Conservation (phyloP, 2,329 filamentous ascomycete species). For the Venturiaceae sp. region DNA sequence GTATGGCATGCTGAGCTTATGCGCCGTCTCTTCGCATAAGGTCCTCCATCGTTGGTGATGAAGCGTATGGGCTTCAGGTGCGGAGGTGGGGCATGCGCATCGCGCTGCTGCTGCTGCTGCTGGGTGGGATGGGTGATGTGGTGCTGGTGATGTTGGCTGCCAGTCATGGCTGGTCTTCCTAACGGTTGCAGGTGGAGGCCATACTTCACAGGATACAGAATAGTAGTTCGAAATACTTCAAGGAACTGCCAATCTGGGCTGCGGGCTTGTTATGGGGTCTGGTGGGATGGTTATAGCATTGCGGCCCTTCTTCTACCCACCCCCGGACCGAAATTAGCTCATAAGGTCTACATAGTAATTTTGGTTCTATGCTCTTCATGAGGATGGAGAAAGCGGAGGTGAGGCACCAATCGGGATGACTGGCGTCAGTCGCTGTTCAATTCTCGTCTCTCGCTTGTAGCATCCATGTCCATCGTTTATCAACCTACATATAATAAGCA, state of each 20-base stretch:
- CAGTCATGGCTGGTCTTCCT: not conserved
- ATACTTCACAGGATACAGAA: not conserved
- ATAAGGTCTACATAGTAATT: not conserved
- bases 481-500: not conserved
- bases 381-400: not conserved
- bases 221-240: not conserved
- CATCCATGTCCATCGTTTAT: not conserved
- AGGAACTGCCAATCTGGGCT: not conserved
- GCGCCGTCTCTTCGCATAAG: constrained; percentile 29
- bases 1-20: constrained; percentile 35
- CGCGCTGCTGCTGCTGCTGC: constrained; percentile 9
- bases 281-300: not conserved
- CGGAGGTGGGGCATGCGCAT: constrained; percentile 19
- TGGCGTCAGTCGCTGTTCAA: not conserved
- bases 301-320: not conserved
- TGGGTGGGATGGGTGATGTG: not conserved
- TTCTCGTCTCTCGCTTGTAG: not conserved
- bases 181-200: not conserved
- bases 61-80: constrained; percentile 26
- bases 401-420: not conserved
- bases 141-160: not conserved
- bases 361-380: not conserved
- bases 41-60: constrained; percentile 30
- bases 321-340: not conserved
- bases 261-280: not conserved